phyloP scores from a whole-genome alignment of 495 filamentous ascomycete species.

The Talaromyces proteolyticus region DNA sequence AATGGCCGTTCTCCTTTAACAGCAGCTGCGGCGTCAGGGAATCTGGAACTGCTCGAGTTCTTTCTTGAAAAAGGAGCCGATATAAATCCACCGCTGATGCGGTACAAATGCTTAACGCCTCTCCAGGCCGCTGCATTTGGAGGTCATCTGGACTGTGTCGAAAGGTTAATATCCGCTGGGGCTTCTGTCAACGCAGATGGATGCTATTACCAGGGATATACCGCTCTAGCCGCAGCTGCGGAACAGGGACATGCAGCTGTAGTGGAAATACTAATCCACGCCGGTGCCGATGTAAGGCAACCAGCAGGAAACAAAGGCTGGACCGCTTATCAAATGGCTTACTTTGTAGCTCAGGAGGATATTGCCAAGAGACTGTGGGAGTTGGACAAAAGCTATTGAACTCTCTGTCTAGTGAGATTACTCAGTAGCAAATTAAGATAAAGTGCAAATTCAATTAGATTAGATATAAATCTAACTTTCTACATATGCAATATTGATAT shows the following conservation, averaged over 20 bases:
- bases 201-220: conserved; percentile 3
- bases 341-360: conserved; percentile 5
- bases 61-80: conserved; percentile 35
- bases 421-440: no score
- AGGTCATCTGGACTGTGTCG: conserved; percentile 1
- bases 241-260: conserved; percentile 6
- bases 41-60: conserved; percentile 25
- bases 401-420: no score
- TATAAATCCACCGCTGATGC: conserved; percentile 19
- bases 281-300: conserved; percentile 4
- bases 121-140: conserved; percentile 10
- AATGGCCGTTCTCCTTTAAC: conserved; percentile 27
- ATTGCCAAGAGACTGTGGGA: conserved; percentile 1
- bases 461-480: no score
- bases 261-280: conserved; percentile 4
- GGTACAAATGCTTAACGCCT: conserved; percentile 4
- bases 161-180: conserved; percentile 1
- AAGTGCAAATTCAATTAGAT: no score
- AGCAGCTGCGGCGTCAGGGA: conserved; percentile 27
- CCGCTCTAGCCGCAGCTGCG: conserved; percentile 7
- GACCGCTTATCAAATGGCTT: conserved; percentile 4
- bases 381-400: no score
- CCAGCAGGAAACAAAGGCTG: conserved; percentile 4
- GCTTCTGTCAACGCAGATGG: conserved; percentile 5
- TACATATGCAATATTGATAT: no score